Evolutionary conservation across 257 asterid genomes (phyloP).

Genomic region (Jaltomata sinuosa): DNA sequence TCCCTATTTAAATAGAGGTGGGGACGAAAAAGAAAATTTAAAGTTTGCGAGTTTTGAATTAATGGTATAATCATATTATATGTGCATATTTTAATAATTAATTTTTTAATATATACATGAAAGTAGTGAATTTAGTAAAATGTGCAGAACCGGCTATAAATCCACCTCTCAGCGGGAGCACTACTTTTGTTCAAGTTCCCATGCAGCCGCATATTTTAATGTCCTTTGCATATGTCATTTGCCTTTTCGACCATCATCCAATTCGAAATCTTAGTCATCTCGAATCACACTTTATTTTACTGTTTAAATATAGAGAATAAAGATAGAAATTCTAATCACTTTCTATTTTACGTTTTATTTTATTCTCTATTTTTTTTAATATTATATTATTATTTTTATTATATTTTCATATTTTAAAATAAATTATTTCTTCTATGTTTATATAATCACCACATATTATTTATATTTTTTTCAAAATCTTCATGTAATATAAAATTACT

Average conservation of each 20-base stretch:
- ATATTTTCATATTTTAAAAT: too few relatives aligned
- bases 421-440: too few relatives aligned
- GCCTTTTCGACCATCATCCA: not conserved
- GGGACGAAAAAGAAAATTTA: not conserved
- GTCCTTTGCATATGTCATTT: not conserved
- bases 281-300: too few relatives aligned
- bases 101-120: not conserved
- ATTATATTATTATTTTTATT: too few relatives aligned
- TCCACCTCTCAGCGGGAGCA: not conserved
- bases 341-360: too few relatives aligned
- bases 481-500: too few relatives aligned
- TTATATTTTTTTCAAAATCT: too few relatives aligned
- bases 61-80: not conserved
- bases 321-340: too few relatives aligned
- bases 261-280: not conserved
- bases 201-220: conserved; percentile 8
- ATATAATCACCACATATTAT: too few relatives aligned
- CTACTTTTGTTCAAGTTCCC: conserved; percentile 40
- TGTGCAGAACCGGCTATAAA: not conserved
- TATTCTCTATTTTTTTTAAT: too few relatives aligned
- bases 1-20: conserved; percentile 19
- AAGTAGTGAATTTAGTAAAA: not conserved
- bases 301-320: too few relatives aligned
- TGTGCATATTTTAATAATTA: not conserved
- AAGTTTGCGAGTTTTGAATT: not conserved